Base-by-base conservation (phyloP, 1,139 yeast species). In the Diutina siamensis region DNA sequence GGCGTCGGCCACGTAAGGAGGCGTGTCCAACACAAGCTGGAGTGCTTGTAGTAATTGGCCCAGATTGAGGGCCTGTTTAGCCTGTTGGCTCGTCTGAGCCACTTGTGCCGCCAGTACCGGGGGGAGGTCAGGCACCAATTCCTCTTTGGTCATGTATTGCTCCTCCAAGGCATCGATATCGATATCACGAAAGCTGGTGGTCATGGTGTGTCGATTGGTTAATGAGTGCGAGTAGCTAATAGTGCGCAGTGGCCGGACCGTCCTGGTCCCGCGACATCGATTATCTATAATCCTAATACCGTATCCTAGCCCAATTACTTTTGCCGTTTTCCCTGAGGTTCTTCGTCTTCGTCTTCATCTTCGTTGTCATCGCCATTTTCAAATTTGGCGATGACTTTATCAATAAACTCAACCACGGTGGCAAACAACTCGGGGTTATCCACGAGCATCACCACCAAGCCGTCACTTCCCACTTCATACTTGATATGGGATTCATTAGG, bases 161-260 rank as follows among this genome's bases (percentile, higher is more conserved):
- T 87, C 96, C 57, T 89, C 97, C 56, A 80, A 79, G 21, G 88
- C 86, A 63, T 92, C 97, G 48, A 92, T 80, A 61, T 92, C 96
- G 55, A 89, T 85, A 72, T 89, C 79, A 74, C 98, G 34, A 25
- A 25, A 25, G 28, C 28, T 25, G 10, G 28, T 25, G 10, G 9
- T 25, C 28, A 25, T 25, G 10, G 5, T 25, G 28, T n/a, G n/a
- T n/a, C n/a, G n/a, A n/a, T n/a, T n/a, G n/a, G n/a, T n/a, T n/a
- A n/a, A n/a, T n/a, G n/a, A n/a, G n/a, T n/a, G n/a, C n/a, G n/a
- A n/a, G n/a, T n/a, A n/a, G n/a, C n/a, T n/a, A n/a, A n/a, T n/a
- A n/a, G n/a, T n/a, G n/a, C n/a, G n/a, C n/a, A n/a, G n/a, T n/a
- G n/a, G n/a, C n/a, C n/a, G n/a, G n/a, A n/a, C n/a, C n/a, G n/a